A percentile compares a stretch with the other conserved stretches of the same genome.
These are phyloP conservation scores for Ensete ventricosum DNA, from an alignment of 176 grass and related monocot genomes.

Conservation along the genomic window DNA sequence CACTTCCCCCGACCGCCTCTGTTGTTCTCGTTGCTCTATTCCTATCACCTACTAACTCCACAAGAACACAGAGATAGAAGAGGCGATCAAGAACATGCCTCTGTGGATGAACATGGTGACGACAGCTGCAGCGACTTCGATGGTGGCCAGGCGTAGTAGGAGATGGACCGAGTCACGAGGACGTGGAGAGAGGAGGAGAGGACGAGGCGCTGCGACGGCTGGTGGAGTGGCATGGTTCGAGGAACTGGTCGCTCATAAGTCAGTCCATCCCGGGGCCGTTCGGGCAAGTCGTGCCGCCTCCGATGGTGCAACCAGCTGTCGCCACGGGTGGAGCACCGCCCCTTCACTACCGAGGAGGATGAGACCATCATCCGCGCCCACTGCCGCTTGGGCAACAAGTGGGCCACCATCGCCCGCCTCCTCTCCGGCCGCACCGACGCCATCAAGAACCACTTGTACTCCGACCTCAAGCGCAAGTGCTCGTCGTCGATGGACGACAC, in stretches of 20 bases:
- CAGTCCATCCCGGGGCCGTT: conserved; percentile 7
- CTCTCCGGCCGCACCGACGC: conserved; percentile 58
- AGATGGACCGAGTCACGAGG: conserved; percentile 3
- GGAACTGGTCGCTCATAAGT: conserved; percentile 15
- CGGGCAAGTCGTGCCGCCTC: conserved; percentile 12
- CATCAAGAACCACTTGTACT: conserved; percentile 75
- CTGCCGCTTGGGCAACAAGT: conserved; percentile 44
- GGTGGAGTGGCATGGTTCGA: conserved; percentile 1
- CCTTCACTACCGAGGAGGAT: conserved; percentile 31
- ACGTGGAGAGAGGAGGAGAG: conserved; percentile 55
- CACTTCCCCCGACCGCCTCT: no score
- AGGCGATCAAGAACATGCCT: no score
- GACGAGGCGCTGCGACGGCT: neutral
- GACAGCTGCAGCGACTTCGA: no score
- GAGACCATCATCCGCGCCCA: conserved; percentile 25
- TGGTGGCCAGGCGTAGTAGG: no score
- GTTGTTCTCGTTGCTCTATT: no score
- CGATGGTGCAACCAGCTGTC: conserved; percentile 19
- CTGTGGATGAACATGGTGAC: no score
- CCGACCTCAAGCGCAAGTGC: conserved; percentile 48
- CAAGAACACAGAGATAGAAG: no score
- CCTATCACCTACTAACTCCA: no score
- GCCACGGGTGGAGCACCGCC: conserved; percentile 13
- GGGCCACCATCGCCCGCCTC: conserved; percentile 59
- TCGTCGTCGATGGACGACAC: no score